Conservation (phyloP, 1,284 basidiomycete genomes). For the Boletus sp. region DNA sequence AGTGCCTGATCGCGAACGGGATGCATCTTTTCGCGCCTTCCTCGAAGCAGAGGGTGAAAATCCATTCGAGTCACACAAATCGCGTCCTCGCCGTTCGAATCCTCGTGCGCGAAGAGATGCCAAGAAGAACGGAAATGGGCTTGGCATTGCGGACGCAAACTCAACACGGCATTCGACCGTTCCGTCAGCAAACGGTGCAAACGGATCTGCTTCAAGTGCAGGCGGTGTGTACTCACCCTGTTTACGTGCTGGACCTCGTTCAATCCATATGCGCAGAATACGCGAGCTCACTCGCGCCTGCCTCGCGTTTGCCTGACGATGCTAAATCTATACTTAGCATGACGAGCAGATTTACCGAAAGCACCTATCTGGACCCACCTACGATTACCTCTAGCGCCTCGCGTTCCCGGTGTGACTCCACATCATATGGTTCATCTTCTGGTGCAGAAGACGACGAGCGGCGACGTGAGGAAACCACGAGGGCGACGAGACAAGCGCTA, state of each 20-base stretch:
- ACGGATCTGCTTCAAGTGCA: constrained; percentile 8
- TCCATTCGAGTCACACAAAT: constrained; percentile 24
- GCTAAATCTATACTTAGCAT: constrained; percentile 31
- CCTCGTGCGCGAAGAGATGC: constrained; percentile 4
- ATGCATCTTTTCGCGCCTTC: constrained; percentile 89
- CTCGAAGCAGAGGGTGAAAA: constrained; percentile 59
- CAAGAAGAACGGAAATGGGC: constrained; percentile 11
- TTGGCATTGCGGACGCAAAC: background rate
- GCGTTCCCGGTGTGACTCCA: constrained; percentile 18
- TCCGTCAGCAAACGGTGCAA: constrained; percentile 7
- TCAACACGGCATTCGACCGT: constrained; percentile 3
- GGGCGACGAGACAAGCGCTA: constrained; percentile 21
- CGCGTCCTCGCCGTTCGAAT: constrained; percentile 15
- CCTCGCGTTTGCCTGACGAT: constrained; percentile 25
- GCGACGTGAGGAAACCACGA: constrained; percentile 20
- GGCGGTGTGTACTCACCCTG: constrained; percentile 23
- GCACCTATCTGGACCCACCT: constrained; percentile 29
- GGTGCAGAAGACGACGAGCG: constrained; percentile 26
- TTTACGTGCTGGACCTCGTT: constrained; percentile 14
- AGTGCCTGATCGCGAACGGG: constrained; percentile 91
- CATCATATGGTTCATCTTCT: constrained; percentile 20
- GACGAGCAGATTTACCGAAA: constrained; percentile 30
- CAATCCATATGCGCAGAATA: constrained; percentile 15
- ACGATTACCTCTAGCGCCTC: constrained; percentile 26
- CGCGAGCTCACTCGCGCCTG: constrained; percentile 15